Conservation (phyloP, 257 asterid genomes). For the Solanum medicagineum region DNA sequence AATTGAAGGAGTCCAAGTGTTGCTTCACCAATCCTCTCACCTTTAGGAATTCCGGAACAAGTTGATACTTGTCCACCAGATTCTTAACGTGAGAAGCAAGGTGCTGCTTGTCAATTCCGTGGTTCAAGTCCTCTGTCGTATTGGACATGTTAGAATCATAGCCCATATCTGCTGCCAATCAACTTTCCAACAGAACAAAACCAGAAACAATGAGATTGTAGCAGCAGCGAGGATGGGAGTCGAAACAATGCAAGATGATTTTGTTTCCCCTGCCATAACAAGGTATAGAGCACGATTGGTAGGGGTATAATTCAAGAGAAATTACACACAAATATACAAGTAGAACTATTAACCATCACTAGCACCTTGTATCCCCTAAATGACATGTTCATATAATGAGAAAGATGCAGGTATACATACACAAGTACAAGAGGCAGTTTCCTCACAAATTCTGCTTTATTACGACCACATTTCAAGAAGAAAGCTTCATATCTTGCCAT, state of each 20-base stretch:
- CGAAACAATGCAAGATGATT: not conserved
- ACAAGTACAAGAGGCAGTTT: not conserved
- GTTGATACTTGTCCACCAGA: constrained; percentile 63
- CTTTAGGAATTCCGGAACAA: constrained; percentile 80
- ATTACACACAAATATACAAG: not conserved
- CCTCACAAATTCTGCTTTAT: not conserved
- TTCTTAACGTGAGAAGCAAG: constrained; percentile 57
- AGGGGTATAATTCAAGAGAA: not conserved
- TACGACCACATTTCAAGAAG: not conserved
- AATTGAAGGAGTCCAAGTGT: constrained; percentile 87
- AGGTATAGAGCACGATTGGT: not conserved
- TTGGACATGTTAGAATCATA: not conserved
- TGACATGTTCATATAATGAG: not conserved
- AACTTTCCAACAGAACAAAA: not conserved
- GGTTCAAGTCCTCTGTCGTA: not conserved
- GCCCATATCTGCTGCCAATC: not conserved
- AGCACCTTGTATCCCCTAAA: not conserved
- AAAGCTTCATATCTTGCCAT: not conserved
- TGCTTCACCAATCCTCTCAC: constrained; percentile 90
- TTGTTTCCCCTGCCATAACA: not conserved
- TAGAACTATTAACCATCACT: not conserved
- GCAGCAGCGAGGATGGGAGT: not conserved
- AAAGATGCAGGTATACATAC: not conserved
- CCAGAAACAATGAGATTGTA: not conserved
- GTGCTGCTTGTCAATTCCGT: constrained; percentile 38